Base-by-base conservation (phyloP, 2,329 filamentous ascomycete genomes). In the Delphinella strobiligena region DNA sequence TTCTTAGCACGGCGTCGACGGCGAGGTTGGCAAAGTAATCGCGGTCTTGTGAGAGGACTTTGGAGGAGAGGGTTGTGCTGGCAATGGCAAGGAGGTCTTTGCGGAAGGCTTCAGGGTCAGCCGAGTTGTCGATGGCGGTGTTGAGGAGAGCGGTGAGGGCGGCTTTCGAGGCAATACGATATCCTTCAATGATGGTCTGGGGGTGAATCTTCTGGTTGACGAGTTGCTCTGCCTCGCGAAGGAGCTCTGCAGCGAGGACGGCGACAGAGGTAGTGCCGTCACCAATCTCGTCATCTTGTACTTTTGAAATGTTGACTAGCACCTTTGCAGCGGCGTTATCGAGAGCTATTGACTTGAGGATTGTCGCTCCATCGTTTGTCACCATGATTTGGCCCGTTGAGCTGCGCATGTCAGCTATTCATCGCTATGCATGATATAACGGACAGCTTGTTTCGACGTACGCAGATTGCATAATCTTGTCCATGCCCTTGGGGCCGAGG, bases 281-380 rank as follows among this genome's bases (percentile, higher is more conserved):
- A 57, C 91, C 91, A 17, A 98, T 89, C 63, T 98, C 91, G 60
- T 98, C 91, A 56, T 98, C 91, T 62, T 98, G 91, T 4, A 98
- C 91, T 68, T 98, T 98, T 47, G 89, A 96, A 54, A 98, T 96
- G 63, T 98, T 98, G 59, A 98, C 91, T 32, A 98, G 74, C 4
- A 98, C 91, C 68, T 98, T 98, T 40, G 91, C 91, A 16, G 91
- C 91, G 32, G 91, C 91, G 61, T 98, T 98, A 64, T 98, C 91
- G 57, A 98, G 81, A 32, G 91, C 91, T 62, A 98, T 98, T 39
- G 89, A 85, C 67, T 98, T 98, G 49, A 98, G 76, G 52, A 98
- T 98, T 17, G 91, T 98, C 47, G 91, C 91, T 59, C 91, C 91
- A 66, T 98, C 91, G 64, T 98, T 98, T 44, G 91, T 98, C 47